Evolutionary conservation across 257 asterid genomes (phyloP).

Genomic region (Jacaranda mimosifolia): DNA sequence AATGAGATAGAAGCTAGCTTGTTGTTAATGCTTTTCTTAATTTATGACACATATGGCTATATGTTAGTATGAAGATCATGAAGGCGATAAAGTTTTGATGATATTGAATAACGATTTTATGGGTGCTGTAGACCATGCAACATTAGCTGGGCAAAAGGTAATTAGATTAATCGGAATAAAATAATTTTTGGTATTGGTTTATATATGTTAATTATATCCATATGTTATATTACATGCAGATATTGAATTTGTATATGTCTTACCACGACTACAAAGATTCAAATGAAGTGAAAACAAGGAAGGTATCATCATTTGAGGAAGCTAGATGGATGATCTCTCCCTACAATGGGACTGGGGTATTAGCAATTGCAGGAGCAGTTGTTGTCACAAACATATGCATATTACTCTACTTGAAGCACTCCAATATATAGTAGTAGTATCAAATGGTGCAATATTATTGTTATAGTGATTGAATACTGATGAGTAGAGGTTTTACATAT

Average conservation of each 20-base stretch:
- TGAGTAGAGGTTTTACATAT: no score
- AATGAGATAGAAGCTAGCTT: background rate
- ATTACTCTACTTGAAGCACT: conserved; percentile 66
- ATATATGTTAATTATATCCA: background rate
- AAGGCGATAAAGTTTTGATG: conserved; percentile 91
- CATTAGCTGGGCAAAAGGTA: conserved; percentile 77
- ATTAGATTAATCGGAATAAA: background rate
- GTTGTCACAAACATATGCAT: conserved; percentile 68
- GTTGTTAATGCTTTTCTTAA: conserved; percentile 30
- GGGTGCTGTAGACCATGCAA: conserved; percentile 77
- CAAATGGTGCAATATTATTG: no score
- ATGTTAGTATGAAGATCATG: conserved; percentile 89
- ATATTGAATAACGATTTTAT: conserved; percentile 75
- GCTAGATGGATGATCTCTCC: conserved; percentile 36
- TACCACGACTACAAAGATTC: conserved; percentile 41
- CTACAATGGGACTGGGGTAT: conserved; percentile 43
- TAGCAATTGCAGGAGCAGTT: conserved; percentile 62
- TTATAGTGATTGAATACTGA: no score
- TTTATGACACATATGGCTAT: background rate
- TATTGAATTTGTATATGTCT: conserved; percentile 70
- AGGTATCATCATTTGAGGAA: conserved; percentile 37
- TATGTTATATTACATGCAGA: conserved; percentile 41
- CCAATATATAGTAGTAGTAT: conserved; percentile 37
- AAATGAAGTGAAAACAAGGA: conserved; percentile 32
- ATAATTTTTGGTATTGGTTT: conserved; percentile 8